Conservation (phyloP, 441 rosid species). For the Adansonia grandidieri region DNA sequence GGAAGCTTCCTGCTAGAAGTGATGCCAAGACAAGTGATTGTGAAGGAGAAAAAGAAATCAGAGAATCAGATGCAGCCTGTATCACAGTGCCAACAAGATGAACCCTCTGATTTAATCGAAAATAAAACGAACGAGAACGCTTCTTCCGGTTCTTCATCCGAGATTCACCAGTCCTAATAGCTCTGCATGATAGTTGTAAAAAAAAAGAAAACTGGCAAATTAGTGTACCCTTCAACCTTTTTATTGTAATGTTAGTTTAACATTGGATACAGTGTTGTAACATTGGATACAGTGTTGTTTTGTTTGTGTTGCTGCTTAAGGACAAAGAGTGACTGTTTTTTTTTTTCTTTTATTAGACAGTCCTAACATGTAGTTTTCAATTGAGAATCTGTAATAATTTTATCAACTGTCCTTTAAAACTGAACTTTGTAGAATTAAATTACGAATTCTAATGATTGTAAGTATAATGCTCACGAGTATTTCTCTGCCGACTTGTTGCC, state of each 20-base stretch:
- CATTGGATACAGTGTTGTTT: not conserved
- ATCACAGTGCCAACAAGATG: conserved; percentile 21
- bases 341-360: not conserved
- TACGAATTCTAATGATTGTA: not conserved
- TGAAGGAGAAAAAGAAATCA: conserved; percentile 72
- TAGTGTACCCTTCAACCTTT: no score
- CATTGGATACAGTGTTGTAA: not conserved
- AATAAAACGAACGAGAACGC: conserved; percentile 13
- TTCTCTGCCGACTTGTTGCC: not conserved
- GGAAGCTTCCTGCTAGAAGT: conserved; percentile 90
- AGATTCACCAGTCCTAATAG: conserved; percentile 12
- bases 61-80: conserved; percentile 39
- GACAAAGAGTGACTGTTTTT: not conserved
- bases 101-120: conserved; percentile 10
- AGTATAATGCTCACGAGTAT: not conserved
- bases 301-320: not conserved
- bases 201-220: not conserved
- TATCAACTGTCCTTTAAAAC: not conserved
- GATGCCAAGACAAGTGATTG: conserved; percentile 83
- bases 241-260: no score
- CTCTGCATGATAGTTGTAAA: not conserved
- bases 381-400: not conserved
- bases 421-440: not conserved
- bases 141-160: not conserved
- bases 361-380: not conserved